Conservation (phyloP, 2,329 filamentous ascomycete genomes). For the Keithomyces neogunnii region DNA sequence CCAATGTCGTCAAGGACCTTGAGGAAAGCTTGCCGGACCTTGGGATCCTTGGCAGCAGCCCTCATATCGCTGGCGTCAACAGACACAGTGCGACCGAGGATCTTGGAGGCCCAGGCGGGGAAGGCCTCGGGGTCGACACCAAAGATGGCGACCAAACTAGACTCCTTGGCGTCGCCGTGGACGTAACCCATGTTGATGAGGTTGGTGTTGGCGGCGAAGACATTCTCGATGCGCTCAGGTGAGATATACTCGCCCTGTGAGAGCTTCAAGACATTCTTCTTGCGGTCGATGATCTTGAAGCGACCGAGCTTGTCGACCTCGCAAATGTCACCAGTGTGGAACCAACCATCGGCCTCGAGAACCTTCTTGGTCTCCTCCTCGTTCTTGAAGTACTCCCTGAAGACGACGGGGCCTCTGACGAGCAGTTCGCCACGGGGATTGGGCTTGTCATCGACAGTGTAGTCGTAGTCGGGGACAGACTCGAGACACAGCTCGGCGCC, state of each 20-base stretch:
- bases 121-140: conserved; percentile 82
- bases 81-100: conserved; percentile 59
- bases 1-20: conserved; percentile 72
- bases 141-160: conserved; percentile 76
- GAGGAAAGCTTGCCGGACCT: conserved; percentile 66
- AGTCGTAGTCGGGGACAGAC: conserved; percentile 92
- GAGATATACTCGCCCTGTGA: conserved; percentile 97
- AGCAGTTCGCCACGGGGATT: conserved; percentile 85
- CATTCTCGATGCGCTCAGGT: conserved; percentile 93
- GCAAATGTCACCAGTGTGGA: conserved; percentile 90
- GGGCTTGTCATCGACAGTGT: conserved; percentile 79
- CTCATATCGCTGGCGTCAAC: conserved; percentile 60
- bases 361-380: conserved; percentile 76
- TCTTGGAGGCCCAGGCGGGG: conserved; percentile 68
- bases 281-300: conserved; percentile 88
- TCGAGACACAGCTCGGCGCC: conserved; percentile 68
- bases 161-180: conserved; percentile 80
- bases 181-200: conserved; percentile 77
- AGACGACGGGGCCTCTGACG: conserved; percentile 70
- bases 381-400: conserved; percentile 86
- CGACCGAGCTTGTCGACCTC: conserved; percentile 77
- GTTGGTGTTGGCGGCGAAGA: conserved; percentile 74
- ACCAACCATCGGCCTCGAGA: conserved; percentile 87
- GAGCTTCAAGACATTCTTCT: conserved; percentile 99
- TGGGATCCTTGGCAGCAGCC: conserved; percentile 57